Conservation (phyloP, 768 basidiomycete species). For the Lactarius tabidus region DNA sequence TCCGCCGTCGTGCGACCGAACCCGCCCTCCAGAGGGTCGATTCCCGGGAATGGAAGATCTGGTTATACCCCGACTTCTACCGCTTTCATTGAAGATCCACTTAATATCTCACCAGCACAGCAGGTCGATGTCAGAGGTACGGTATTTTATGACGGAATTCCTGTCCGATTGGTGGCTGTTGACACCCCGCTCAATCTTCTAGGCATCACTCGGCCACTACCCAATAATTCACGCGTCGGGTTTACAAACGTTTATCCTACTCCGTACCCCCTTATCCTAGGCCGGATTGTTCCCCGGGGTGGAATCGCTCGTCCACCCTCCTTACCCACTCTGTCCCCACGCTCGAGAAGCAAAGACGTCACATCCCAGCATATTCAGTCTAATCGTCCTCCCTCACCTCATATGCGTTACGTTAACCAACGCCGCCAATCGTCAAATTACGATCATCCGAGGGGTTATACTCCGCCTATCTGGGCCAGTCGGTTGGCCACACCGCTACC, state of each 20-base stretch:
- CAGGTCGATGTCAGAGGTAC: not conserved
- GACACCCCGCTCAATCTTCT: not conserved
- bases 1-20: not conserved
- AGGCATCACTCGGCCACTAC: not conserved
- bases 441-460: not conserved
- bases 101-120: not conserved
- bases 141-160: not conserved
- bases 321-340: not conserved
- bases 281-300: not conserved
- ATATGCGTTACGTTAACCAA: not conserved
- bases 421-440: not conserved
- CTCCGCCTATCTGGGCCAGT: not conserved
- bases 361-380: not conserved
- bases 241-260: not conserved
- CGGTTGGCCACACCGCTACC: not conserved
- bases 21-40: not conserved
- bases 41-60: not conserved
- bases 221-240: not conserved
- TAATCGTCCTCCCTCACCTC: not conserved
- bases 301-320: not conserved
- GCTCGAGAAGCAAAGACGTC: not conserved
- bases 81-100: not conserved
- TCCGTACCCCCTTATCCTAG: not conserved
- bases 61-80: not conserved
- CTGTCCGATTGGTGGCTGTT: not conserved